Evolutionary conservation across 2,329 filamentous ascomycete genomes (phyloP).

Genomic region (Endoconidiophora laricicola): DNA sequence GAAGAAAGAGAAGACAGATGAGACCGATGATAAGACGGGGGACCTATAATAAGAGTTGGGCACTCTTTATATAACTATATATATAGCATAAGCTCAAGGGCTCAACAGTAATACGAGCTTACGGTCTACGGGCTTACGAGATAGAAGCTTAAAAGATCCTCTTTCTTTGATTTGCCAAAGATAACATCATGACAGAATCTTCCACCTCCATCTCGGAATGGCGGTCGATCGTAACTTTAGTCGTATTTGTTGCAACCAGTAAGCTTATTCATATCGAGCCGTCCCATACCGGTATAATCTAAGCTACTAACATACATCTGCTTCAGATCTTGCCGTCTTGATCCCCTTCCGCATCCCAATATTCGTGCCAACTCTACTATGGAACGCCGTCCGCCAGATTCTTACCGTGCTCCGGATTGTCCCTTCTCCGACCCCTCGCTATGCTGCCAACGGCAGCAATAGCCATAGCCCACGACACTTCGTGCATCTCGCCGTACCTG

Average conservation of each 20-base stretch:
- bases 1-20: no score
- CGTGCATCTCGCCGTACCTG: slow-evolving; percentile 38
- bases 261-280: slow-evolving; percentile 22
- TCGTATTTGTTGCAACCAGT: slow-evolving; percentile 56
- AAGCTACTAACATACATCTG: slow-evolving; percentile 8
- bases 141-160: no score
- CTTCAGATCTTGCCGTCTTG: slow-evolving; percentile 47
- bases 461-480: slow-evolving; percentile 23
- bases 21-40: no score
- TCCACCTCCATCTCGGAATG: slow-evolving; percentile 36
- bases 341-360: slow-evolving; percentile 52
- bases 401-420: slow-evolving; percentile 32
- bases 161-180: no score
- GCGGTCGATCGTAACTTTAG: slow-evolving; percentile 53
- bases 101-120: no score
- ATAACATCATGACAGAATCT: no score
- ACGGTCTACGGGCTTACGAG: no score
- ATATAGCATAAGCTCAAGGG: no score
- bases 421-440: slow-evolving; percentile 18
- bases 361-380: slow-evolving; percentile 36
- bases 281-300: background rate
- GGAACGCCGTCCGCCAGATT: slow-evolving; percentile 26
- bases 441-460: slow-evolving; percentile 2
- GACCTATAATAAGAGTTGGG: no score
- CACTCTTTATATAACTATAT: no score